Base-by-base conservation (phyloP, 1,284 basidiomycete genomes). In the Ceratobasidium sp. region DNA sequence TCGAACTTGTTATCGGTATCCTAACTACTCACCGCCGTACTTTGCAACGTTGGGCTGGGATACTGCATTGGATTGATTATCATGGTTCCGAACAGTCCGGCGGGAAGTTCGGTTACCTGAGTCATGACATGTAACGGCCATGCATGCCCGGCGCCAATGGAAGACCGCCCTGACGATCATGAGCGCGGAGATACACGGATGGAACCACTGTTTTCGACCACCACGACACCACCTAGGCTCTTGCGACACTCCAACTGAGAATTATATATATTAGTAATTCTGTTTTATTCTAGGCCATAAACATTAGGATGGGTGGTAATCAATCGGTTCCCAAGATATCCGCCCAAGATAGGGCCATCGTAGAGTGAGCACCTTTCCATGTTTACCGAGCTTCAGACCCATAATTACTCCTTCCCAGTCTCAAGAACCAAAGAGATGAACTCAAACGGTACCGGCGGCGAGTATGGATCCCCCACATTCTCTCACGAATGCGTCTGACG, bases 391-490 rank as follows among this genome's bases (percentile, higher is more conserved):
- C 2, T 12, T 38, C 55, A 53, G 34, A 20, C 53, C 55, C 54
- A 27, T n/a, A 12, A 32, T 40, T 1, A 13, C 42, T 1, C 29
- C 27, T 1, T 29, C 35, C 3, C 76, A 91, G 94, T 77, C 85
- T 99, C 73, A 99, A 99, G 80, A 80, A 97, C 56, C 96, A 99
- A 79, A 85, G 97, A 50, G 97, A 99, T 79, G 96, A 96, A 78
- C 83, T 99, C 72, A 91, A 87, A 77, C 94, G 96, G 78, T 99
- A 98, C 76, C 95, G 96, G 85, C 93, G 90, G 81, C 90, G 91
- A 85, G 96, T 93, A 72, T 43, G 84, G 65, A 29, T 22, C 43
- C 42, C 15, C 25, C n/a, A n/a, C 22, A 50, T 34, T 45, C 67
- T 35, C 38, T 35, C 65, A 58, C 65, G 57, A 29, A 47, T 32